Base-by-base conservation (phyloP, 192 early-diverging fungal species). In the Dimargaris xerosporica region DNA sequence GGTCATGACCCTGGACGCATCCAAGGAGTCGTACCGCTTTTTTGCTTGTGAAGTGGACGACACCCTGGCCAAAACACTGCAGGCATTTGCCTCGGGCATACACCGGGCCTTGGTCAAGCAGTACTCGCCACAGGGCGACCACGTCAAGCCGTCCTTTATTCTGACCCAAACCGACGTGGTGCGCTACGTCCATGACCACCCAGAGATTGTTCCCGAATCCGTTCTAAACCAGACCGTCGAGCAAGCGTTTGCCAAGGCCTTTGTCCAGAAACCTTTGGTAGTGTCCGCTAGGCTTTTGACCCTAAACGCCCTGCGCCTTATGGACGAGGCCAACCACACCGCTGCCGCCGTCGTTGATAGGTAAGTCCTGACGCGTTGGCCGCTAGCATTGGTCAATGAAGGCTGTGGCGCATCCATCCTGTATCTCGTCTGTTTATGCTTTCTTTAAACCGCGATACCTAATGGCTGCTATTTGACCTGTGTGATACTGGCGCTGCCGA, bases 151-250 rank as follows among this genome's bases (percentile, higher is more conserved):
- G 1, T 71, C 72, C 26, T 82, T 70, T 64, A 44, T 86, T 9
- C 55, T 86, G 25, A 80, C 81, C 5, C 84, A 86, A 64, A 74
- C 78, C 9, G 84, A 86, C 50, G 70, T 86, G 19, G 70, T 83
- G 44, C 63, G 69, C 23, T 79, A 80, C 65, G 73, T 78, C 34
- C 19, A 63, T 23, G 55, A 59, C 28, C 72, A 81, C 47, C 72
- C 74, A 9, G 74, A 70, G 26, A 62, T 25, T 44, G 52, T 82
- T 11, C 19, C 70, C 23, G 53, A 5, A 1, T 16, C 4, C 41
- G n/a, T 60, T 19, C 43, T 26, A 11, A 41, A 42, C 25, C 25
- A 26, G 11, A 34, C 54, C 2, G 54, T 56, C 19, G 29, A 56
- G 54, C 29, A 28, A 34, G 16, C 42, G 41, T 60, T 60, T n/a